These are phyloP conservation scores for Fusarium pininemorale DNA, from an alignment of 2,329 filamentous ascomycete species.

Conservation along the genomic window DNA sequence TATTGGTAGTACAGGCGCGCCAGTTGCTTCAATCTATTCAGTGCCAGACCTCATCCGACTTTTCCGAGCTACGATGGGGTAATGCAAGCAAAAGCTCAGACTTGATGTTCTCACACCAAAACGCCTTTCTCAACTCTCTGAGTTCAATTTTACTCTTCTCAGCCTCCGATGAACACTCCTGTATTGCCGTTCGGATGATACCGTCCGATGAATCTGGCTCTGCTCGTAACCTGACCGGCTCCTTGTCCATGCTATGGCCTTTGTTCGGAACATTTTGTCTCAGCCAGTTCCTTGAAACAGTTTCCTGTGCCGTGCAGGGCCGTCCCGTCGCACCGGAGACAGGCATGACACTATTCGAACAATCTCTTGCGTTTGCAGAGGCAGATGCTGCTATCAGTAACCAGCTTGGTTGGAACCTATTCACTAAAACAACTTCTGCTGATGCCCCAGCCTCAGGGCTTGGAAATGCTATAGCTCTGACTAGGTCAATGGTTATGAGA, in stretches of 20 bases:
- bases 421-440: slow-evolving; percentile 58
- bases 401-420: slow-evolving; percentile 77
- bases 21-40: slow-evolving; percentile 84
- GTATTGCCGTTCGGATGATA: slow-evolving; percentile 77
- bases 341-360: slow-evolving; percentile 96
- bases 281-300: slow-evolving; percentile 88
- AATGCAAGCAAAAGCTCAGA: slow-evolving; percentile 70
- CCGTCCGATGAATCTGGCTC: slow-evolving; percentile 61
- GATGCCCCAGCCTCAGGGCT: slow-evolving; percentile 36
- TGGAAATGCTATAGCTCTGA: slow-evolving; percentile 58
- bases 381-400: slow-evolving; percentile 88
- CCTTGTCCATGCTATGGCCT: slow-evolving; percentile 79
- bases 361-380: slow-evolving; percentile 94
- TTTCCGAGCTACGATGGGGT: slow-evolving; percentile 74
- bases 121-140: slow-evolving; percentile 74
- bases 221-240: slow-evolving; percentile 72
- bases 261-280: slow-evolving; percentile 75
- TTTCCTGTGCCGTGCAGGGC: slow-evolving; percentile 89
- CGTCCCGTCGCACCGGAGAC: slow-evolving; percentile 83
- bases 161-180: slow-evolving; percentile 78
- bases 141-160: slow-evolving; percentile 78
- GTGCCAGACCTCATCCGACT: slow-evolving; percentile 86
- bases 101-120: slow-evolving; percentile 75
- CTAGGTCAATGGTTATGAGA: slow-evolving; percentile 74
- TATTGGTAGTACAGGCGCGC: slow-evolving; percentile 75